Percentiles rank a stretch among this genome's conserved stretches.
phyloP scores from a whole-genome alignment of 129 eudicot genomes.

The Oenanthe sinensis region DNA sequence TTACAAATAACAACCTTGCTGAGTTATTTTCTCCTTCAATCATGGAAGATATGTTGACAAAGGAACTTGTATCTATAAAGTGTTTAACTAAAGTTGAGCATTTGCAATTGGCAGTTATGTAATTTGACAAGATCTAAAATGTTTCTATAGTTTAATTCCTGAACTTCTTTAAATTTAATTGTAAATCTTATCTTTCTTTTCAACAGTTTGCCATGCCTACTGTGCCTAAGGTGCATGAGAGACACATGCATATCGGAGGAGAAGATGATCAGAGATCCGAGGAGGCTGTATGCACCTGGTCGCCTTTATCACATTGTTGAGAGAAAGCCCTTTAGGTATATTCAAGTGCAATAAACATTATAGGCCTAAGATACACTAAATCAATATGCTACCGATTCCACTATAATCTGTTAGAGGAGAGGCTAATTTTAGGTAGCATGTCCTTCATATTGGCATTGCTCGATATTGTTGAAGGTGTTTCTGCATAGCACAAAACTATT shows the following conservation, averaged over 20 bases:
- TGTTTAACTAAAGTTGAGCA: not conserved
- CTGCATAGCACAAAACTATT: not conserved
- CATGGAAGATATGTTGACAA: not conserved
- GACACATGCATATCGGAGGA: conserved; percentile 86
- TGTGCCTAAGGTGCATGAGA: conserved; percentile 87
- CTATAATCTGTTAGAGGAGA: not conserved
- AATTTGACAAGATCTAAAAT: not conserved
- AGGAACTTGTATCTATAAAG: not conserved
- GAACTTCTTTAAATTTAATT: not conserved
- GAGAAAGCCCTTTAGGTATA: conserved; percentile 90
- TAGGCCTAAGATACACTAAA: not conserved
- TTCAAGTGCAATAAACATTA: conserved; percentile 1
- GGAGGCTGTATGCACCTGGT: conserved; percentile 98
- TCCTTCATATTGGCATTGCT: not conserved
- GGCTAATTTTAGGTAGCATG: not conserved
- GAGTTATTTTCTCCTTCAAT: not conserved
- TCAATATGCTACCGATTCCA: not conserved
- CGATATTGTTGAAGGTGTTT: not conserved
- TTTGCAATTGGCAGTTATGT: not conserved
- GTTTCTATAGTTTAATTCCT: not conserved
- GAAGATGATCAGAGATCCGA: conserved; percentile 79
- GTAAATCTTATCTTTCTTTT: conserved; percentile 10
- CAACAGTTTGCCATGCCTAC: conserved; percentile 84
- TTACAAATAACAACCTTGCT: not conserved
- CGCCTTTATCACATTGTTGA: conserved; percentile 98